Base-by-base conservation (phyloP, 2,329 filamentous ascomycete genomes). In the Mycogone perniciosa region DNA sequence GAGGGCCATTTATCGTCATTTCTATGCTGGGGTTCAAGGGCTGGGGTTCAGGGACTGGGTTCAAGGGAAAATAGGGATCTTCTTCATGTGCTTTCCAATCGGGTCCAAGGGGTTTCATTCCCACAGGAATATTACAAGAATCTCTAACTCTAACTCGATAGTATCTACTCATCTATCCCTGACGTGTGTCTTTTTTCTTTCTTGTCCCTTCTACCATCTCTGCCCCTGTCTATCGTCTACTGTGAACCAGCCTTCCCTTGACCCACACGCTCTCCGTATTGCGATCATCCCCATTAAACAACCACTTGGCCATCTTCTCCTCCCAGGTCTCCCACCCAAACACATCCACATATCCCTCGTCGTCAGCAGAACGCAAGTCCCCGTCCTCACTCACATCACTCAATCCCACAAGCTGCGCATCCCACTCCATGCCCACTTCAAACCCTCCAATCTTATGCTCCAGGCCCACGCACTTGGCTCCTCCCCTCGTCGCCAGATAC, bases 241-340 rank as follows among this genome's bases (percentile, higher is more conserved):
- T 47, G 71, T 96, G 89, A 44, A 96, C 93, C 66, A 95, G 68
- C 56, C 82, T 72, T 3, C 93, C 93, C 64, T 78, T 83, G 2
- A 97, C 90, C 92, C 92, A 99, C 5, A 99, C 93, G 59, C 78
- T 83, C 60, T 77, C 78, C 3, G 90, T 92, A 67, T 97, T 97
- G 59, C 92, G 76, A 70, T 97, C 93, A 72, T 97, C 91, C 0
- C 93, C 93, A 57, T 82, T 87, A 70, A 88, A 99, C 54, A 97
- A 75, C 93, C 93, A 99, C 75, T 99, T 99, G 47, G 89, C 88
- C 8, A 97, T 71, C 62, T 76, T 81, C 62, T 97, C 89, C 37
- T 86, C 81, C 89, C 88, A 95, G n/a, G 64, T 80, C 76, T 97
- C 92, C 80, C 85, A 89, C 1, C 90, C 91, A 73, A 96, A 99